phyloP scores from a whole-genome alignment of 2,329 filamentous ascomycete genomes.

The Chaetomium globosum region DNA sequence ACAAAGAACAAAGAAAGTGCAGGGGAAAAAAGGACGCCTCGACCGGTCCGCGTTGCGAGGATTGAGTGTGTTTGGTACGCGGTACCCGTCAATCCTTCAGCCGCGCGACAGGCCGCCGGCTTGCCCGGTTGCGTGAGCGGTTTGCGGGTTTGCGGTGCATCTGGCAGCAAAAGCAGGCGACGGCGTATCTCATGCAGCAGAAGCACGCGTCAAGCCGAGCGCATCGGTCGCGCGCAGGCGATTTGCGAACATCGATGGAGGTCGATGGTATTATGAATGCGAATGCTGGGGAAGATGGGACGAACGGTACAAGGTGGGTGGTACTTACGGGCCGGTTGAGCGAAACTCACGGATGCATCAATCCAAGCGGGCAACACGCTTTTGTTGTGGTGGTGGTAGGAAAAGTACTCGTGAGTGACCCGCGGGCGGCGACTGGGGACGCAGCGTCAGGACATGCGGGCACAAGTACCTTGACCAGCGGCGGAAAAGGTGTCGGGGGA shows the following conservation, averaged over 20 bases:
- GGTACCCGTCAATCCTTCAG: slow-evolving; percentile 16
- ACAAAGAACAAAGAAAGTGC: neutral
- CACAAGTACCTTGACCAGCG: slow-evolving; percentile 36
- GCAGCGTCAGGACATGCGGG: slow-evolving; percentile 31
- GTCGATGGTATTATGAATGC: neutral
- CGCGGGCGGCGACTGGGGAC: slow-evolving; percentile 32
- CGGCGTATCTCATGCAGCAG: slow-evolving; percentile 25
- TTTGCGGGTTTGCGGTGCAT: slow-evolving; percentile 21
- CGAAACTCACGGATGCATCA: slow-evolving; percentile 31
- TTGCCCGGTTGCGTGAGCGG: slow-evolving; percentile 15
- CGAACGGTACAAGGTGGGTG: slow-evolving; percentile 23
- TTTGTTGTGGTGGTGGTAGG: slow-evolving; percentile 28
- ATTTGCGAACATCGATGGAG: slow-evolving; percentile 11
- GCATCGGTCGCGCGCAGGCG: slow-evolving; percentile 14
- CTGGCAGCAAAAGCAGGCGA: slow-evolving; percentile 12
- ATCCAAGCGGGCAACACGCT: slow-evolving; percentile 30
- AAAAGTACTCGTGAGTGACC: slow-evolving; percentile 36
- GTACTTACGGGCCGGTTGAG: slow-evolving; percentile 36
- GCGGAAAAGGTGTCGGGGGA: slow-evolving; percentile 25
- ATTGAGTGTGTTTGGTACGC: slow-evolving; percentile 1
- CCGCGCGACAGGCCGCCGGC: slow-evolving; percentile 10
- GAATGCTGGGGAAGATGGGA: neutral
- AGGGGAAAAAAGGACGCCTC: neutral
- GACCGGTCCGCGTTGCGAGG: neutral
- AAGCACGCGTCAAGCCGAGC: slow-evolving; percentile 31